Base-by-base conservation (phyloP, 768 basidiomycete genomes). In the Collybia sordida region DNA sequence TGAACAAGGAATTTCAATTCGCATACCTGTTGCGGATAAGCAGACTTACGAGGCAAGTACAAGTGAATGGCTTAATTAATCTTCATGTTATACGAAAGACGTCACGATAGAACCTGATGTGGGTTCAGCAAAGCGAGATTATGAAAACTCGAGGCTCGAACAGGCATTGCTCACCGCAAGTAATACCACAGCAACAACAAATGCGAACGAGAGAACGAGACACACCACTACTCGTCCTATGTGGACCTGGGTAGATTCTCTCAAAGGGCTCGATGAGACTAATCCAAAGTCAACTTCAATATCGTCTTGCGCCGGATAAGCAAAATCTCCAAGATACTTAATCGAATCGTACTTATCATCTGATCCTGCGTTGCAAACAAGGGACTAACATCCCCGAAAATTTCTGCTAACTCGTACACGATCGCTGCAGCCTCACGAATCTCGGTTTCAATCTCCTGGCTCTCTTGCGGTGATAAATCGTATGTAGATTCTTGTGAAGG, bases 381-480 rank as follows among this genome's bases (percentile, higher is more conserved):
- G 15, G 93, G 95, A 38, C 95, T 95, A 38, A 99, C 72, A 69
- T 98, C 95, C 42, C 90, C 83, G 78, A 99, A 98, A 63, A 99
- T 98, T 68, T 97, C 93, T 22, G 90, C 83, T 41, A 99, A 71
- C 66, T 99, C 96, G 60, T 96, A 93, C 48, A 99, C 97, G 6
- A 96, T 95, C 5, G 83, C 86, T 68, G 98, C 97, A 45, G 98
- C 98, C 64, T 98, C 94, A 44, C 90, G 83, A 48, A 98, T 98
- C 62, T 98, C 97, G 0, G 77, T 78, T 65, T 99, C 96, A n/a
- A 96, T 87, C 64, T 99, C 97, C 44, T 88, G 86, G 46, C 31
- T 12, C 31, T 31, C 31, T 12, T 12, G 31, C 34, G 98, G 73
- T 8, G 91, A 90, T 64, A 98, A 95, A 66, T 98, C 96, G 65